Conservation (phyloP, 768 basidiomycete species). For the Daedalea quercina region DNA sequence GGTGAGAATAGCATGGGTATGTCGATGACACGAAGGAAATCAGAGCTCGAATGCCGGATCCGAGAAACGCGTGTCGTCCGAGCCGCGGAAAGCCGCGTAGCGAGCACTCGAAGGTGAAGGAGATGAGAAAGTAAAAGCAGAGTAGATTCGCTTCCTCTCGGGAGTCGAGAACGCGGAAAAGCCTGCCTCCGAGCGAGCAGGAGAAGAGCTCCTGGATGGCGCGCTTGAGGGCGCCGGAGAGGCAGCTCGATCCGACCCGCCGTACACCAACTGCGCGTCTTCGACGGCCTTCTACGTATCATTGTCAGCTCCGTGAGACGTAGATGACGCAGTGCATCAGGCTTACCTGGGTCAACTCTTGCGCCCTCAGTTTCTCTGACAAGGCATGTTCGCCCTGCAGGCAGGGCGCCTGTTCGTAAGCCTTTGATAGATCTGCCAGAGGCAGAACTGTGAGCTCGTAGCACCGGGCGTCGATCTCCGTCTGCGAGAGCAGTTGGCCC, state of each 20-base stretch:
- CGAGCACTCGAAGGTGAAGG: slow-evolving; percentile 59
- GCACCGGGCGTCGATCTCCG: slow-evolving; percentile 62
- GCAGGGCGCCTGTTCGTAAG: slow-evolving; percentile 40
- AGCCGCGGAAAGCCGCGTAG: slow-evolving; percentile 26
- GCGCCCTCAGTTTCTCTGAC: not conserved
- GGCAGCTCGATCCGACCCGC: slow-evolving; percentile 1
- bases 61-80: slow-evolving; percentile 14
- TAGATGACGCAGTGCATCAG: not conserved
- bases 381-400: slow-evolving; percentile 8
- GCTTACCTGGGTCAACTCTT: slow-evolving; percentile 2
- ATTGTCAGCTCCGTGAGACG: too few relatives aligned
- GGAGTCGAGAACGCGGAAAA: slow-evolving; percentile 54
- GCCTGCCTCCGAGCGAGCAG: slow-evolving; percentile 20
- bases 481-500: slow-evolving; percentile 32
- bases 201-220: slow-evolving; percentile 22
- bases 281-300: not conserved
- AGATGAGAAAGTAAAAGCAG: slow-evolving; percentile 73
- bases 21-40: not conserved
- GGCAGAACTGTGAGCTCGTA: slow-evolving; percentile 77
- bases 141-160: slow-evolving; percentile 64
- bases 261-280: not conserved
- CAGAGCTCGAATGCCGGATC: not conserved
- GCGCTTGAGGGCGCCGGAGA: slow-evolving; percentile 7
- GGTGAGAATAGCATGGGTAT: not conserved
- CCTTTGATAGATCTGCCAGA: slow-evolving; percentile 67